Evolutionary conservation across 2,329 filamentous ascomycete genomes (phyloP), one percentile per base, ranked within the genome.

Genomic region (Paecilomyces fulvus): DNA sequence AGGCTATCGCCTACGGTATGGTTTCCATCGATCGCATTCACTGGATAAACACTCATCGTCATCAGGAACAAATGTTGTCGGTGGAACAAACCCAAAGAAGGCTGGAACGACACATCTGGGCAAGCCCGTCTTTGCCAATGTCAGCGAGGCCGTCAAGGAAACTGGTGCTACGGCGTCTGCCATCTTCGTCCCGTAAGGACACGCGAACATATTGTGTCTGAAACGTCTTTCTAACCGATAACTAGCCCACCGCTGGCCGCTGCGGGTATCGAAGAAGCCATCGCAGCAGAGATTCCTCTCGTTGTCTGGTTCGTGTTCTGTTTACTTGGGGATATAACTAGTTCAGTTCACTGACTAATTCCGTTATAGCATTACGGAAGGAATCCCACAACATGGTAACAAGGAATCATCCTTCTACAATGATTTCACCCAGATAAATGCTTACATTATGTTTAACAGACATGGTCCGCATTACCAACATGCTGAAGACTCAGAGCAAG

Each of bases 41-140:
- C 43, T 14, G 20, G 33, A 21, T 49, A 52, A 49, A 52, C 33
- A 59, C 63, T 72, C 55, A 75, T 64, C 60, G 54, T 33, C 54
- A 17, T 61, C 68, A 95, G 90, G 92, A 75, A 99, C 94, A 68
- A 92, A 96, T 75, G 90, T 99, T 65, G 91, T 99, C 65, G 94
- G 94, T 75, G 94, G 94, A 73, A 97, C 92, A 71, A 97, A 97
- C 81, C 94, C 94, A 73, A 97, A 96, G 84, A 99, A 99, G 82
- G 94, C 94, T 64, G 94, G 94, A 71, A 79, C 84, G 69, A 87
- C 85, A 73, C 94, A 99, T 77, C 85, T 99, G 61, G 90, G 86
- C 73, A 88, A 88, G 66, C 94, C 94, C 58, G 94, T 99, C 70
- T 99, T 97, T 78, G 89, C 85, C 69, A 92, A 83, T 67, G 94